Evolutionary conservation across 306 rosid species (phyloP).

Genomic region (Vigna mungo): DNA sequence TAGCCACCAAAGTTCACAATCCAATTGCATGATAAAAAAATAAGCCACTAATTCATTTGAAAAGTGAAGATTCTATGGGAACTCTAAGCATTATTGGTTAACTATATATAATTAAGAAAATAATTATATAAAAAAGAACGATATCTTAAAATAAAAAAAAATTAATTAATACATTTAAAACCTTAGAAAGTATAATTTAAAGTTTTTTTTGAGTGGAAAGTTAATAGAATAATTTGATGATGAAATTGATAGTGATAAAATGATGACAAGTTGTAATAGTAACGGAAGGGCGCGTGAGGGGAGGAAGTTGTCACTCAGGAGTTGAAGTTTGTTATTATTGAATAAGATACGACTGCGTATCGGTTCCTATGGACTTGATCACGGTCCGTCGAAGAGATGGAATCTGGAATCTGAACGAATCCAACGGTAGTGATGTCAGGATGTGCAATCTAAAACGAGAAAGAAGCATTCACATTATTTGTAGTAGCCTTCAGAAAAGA

Average conservation of each 20-base stretch:
- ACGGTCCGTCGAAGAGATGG: not conserved
- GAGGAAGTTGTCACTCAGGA: conserved; percentile 7
- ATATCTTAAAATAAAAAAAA: not conserved
- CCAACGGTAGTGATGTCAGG: conserved; percentile 44
- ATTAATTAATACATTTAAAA: not conserved
- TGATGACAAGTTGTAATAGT: not conserved
- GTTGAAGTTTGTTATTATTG: conserved; percentile 25
- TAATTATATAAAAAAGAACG: not conserved
- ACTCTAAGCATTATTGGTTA: not conserved
- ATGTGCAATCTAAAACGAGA: not conserved
- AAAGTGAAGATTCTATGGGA: not conserved
- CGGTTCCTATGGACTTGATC: not conserved
- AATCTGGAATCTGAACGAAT: not conserved
- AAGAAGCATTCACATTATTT: not conserved
- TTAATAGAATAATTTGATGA: not conserved
- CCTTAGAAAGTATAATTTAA: not conserved
- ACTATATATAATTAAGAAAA: not conserved
- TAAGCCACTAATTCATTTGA: not conserved
- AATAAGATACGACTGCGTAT: conserved; percentile 37
- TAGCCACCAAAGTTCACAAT: not conserved
- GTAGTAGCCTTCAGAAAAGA: too few species aligned
- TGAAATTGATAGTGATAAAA: not conserved
- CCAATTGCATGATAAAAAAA: not conserved
- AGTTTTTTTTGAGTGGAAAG: not conserved
- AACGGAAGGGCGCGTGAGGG: conserved; percentile 30